Conservation (phyloP, 2,329 filamentous ascomycete genomes). For the Penicillium sp. region DNA sequence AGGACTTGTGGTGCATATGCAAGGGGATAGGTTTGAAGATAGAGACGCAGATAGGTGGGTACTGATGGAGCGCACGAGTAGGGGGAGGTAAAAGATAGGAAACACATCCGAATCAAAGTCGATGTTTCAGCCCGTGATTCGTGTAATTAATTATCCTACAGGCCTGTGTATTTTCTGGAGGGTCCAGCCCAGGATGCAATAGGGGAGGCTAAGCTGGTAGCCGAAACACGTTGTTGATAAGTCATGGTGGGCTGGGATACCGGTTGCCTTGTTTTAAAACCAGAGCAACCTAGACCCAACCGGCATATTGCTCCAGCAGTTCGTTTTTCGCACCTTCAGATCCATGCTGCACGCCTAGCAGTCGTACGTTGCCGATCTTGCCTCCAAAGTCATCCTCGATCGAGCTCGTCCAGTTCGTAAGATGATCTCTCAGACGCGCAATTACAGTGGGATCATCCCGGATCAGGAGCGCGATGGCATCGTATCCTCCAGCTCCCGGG, state of each 20-base stretch:
- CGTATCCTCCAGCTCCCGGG: slow-evolving; percentile 89
- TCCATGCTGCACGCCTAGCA: slow-evolving; percentile 48
- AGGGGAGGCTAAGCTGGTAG: slow-evolving; percentile 1
- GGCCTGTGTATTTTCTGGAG: slow-evolving; percentile 5
- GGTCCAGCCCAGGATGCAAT: slow-evolving; percentile 5
- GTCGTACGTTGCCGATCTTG: slow-evolving; percentile 46
- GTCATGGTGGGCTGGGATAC: background rate
- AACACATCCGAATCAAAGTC: background rate
- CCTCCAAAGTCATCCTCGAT: slow-evolving; percentile 47
- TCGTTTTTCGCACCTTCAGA: slow-evolving; percentile 48
- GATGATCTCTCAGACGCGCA: slow-evolving; percentile 58
- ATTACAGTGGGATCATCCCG: slow-evolving; percentile 69
- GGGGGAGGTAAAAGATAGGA: background rate
- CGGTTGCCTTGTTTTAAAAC: slow-evolving; percentile 5
- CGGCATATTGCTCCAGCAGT: slow-evolving; percentile 38
- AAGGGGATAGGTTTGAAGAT: slow-evolving; percentile 2
- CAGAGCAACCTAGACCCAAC: slow-evolving; percentile 34
- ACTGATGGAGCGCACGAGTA: background rate
- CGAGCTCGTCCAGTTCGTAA: slow-evolving; percentile 63
- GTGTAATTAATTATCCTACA: slow-evolving; percentile 8
- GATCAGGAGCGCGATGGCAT: slow-evolving; percentile 80
- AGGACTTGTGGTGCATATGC: slow-evolving; percentile 13
- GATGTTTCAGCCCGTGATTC: slow-evolving; percentile 8
- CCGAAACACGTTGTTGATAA: slow-evolving; percentile 2
- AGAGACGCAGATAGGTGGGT: background rate